A percentile compares a stretch with the other conserved stretches of the same genome.
These are phyloP conservation scores for Volvox reticuliferus DNA, from an alignment of 139 green algal species.

Conservation along the genomic window DNA sequence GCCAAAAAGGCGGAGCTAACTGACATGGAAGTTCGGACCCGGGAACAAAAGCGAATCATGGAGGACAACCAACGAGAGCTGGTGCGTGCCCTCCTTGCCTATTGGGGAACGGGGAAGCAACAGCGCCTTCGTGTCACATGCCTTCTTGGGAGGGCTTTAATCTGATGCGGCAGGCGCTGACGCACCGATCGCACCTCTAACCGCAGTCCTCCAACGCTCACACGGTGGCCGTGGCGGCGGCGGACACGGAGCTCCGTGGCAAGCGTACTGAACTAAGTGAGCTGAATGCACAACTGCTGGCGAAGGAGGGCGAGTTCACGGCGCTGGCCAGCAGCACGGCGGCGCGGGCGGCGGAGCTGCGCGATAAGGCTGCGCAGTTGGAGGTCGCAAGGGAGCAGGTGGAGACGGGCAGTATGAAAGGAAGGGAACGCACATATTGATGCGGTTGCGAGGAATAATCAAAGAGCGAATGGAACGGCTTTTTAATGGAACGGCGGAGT, in stretches of 20 bases:
- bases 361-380: conserved; percentile 41
- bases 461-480: no score
- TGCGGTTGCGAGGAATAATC: no score
- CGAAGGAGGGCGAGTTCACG: conserved; percentile 45
- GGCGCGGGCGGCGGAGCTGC: conserved; percentile 51
- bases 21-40: conserved; percentile 6
- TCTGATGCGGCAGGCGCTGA: neutral
- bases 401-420: neutral
- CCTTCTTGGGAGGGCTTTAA: no score
- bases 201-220: conserved; percentile 7
- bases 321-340: conserved; percentile 34
- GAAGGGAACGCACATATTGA: neutral
- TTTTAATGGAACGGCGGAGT: no score
- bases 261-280: conserved; percentile 32
- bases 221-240: neutral
- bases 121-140: no score
- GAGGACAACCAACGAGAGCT: conserved; percentile 24
- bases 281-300: conserved; percentile 1
- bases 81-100: conserved; percentile 1
- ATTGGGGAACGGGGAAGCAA: neutral
- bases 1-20: conserved; percentile 20
- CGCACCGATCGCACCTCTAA: neutral
- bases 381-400: conserved; percentile 10
- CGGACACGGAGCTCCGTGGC: conserved; percentile 34
- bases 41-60: neutral